Evolutionary conservation across 2,329 filamentous ascomycete genomes (phyloP).

Genomic region (Sporothrix phasma): DNA sequence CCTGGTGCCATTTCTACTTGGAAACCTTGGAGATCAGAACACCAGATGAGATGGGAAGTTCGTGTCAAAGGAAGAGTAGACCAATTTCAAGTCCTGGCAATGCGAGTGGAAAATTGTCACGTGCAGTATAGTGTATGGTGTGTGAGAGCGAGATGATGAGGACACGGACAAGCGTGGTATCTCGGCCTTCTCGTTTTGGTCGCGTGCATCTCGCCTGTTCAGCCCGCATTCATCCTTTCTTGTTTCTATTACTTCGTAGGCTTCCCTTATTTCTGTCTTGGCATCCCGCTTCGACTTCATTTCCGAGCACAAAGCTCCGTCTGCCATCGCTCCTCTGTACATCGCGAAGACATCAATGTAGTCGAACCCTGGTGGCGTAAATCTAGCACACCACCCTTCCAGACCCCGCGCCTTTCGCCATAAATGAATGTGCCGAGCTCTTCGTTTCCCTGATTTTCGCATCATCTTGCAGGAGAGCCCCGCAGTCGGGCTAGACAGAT

Average conservation of each 20-base stretch:
- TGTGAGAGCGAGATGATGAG: neutral
- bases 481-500: neutral
- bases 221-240: neutral
- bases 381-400: conserved; percentile 7
- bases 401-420: neutral
- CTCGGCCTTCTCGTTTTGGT: conserved; percentile 3
- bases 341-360: neutral
- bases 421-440: neutral
- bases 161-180: neutral
- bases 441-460: neutral
- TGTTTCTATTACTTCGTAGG: neutral
- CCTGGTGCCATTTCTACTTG: too few species aligned
- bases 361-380: neutral
- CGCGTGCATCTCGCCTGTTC: neutral
- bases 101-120: neutral
- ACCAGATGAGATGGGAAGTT: neutral
- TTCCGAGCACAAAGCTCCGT: neutral
- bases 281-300: too few species aligned
- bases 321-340: neutral
- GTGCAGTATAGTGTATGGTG: neutral
- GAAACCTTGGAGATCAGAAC: too few species aligned
- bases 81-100: neutral
- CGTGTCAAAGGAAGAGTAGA: neutral
- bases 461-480: neutral
- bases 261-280: neutral